These are phyloP conservation scores for Teratosphaeria zuluensis DNA, from an alignment of 2,329 filamentous ascomycete species.

Conservation along the genomic window DNA sequence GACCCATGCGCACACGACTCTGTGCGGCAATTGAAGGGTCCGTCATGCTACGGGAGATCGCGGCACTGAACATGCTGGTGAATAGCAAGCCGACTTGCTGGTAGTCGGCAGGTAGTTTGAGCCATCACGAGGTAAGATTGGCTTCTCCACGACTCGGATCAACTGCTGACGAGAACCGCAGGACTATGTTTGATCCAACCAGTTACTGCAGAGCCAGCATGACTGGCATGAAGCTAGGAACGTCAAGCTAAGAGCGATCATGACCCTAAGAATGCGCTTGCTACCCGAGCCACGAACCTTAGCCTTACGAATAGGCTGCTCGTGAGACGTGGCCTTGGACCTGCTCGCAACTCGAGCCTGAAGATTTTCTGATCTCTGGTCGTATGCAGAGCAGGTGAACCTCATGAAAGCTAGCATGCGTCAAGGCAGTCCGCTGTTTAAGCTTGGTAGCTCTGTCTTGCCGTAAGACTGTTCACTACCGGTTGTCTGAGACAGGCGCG, in stretches of 20 bases:
- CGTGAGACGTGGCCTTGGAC: too few species aligned
- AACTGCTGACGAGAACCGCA: neutral
- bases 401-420: too few species aligned
- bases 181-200: neutral
- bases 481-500: neutral
- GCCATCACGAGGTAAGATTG: neutral
- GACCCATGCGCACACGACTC: neutral
- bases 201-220: neutral
- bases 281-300: too few species aligned
- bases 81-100: neutral
- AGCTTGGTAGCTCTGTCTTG: neutral
- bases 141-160: neutral
- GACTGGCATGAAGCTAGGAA: too few species aligned
- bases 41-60: neutral
- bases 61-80: neutral
- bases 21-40: neutral
- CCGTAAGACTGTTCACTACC: neutral
- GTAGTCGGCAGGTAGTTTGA: neutral
- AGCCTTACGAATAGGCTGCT: too few species aligned
- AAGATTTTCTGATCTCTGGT: too few species aligned
- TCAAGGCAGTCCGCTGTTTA: neutral
- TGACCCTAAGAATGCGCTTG: too few species aligned
- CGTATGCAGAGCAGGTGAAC: too few species aligned
- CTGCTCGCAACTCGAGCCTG: too few species aligned
- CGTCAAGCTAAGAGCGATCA: too few species aligned